Percentiles rank a stretch among this genome's conserved stretches.
Evolutionary conservation across 1,139 yeast genomes (phyloP).

Genomic region (Entelexis paramagnoliae): DNA sequence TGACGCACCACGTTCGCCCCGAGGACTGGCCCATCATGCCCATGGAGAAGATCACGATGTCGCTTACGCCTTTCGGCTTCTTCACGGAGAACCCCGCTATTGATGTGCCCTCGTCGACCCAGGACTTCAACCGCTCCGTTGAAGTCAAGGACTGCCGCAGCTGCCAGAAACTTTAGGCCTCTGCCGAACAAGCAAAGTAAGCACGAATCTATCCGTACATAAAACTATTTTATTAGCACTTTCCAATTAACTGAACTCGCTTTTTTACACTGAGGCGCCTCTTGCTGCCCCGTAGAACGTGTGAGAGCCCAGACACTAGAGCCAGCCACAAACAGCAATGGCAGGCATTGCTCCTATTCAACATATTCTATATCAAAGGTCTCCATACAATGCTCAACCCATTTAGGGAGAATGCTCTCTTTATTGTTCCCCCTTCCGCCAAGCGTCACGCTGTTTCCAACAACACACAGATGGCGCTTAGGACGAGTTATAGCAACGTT

Average conservation of each 20-base stretch:
- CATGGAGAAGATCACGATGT: constrained; percentile 60
- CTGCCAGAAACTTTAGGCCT: constrained; percentile 27
- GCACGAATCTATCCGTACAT: background rate
- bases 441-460: constrained; percentile 72
- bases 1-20: constrained; percentile 66
- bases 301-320: too few relatives aligned
- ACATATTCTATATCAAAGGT: constrained; percentile 65
- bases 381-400: constrained; percentile 67
- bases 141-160: constrained; percentile 34
- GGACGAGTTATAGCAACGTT: constrained; percentile 41
- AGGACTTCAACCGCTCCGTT: constrained; percentile 62
- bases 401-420: constrained; percentile 44
- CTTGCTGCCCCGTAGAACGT: too few relatives aligned
- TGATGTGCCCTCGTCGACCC: constrained; percentile 67
- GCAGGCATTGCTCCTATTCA: constrained; percentile 28
- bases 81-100: constrained; percentile 74
- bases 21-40: constrained; percentile 96
- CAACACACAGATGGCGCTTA: constrained; percentile 68
- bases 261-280: too few relatives aligned
- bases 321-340: too few relatives aligned
- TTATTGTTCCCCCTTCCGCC: background rate
- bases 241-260: too few relatives aligned
- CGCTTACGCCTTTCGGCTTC: constrained; percentile 65
- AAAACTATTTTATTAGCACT: background rate
- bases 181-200: background rate